Conservation (phyloP, 2,329 filamentous ascomycete genomes). For the Zelopaecilomyces penicillatus region DNA sequence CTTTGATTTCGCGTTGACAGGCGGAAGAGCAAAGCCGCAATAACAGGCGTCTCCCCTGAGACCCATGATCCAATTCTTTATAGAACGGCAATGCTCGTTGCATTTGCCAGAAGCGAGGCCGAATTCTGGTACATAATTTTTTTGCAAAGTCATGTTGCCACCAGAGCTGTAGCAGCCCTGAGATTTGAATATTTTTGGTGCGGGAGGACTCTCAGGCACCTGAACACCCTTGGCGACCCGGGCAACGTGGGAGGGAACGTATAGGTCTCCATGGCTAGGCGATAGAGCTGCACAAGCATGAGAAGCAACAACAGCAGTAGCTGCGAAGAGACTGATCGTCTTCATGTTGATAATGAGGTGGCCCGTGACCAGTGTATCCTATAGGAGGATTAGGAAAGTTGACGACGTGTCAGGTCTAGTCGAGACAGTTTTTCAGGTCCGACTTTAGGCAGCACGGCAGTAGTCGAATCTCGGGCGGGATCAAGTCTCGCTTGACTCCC, state of each 20-base stretch:
- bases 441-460: too few species aligned
- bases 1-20: conserved; percentile 42
- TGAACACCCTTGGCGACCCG: conserved; percentile 17
- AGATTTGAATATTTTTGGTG: conserved; percentile 28
- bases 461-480: too few species aligned
- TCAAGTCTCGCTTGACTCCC: conserved; percentile 2
- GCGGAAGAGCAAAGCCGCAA: conserved; percentile 64
- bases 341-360: conserved; percentile 20
- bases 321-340: conserved; percentile 18
- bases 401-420: background rate
- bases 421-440: background rate
- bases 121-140: conserved; percentile 7
- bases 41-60: conserved; percentile 58
- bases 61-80: conserved; percentile 50
- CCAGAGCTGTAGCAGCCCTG: conserved; percentile 44
- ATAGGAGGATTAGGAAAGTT: background rate
- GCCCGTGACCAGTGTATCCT: conserved; percentile 10
- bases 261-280: conserved; percentile 6
- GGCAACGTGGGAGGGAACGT: conserved; percentile 1
- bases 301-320: conserved; percentile 21
- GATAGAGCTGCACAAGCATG: conserved; percentile 16
- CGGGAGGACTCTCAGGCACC: conserved; percentile 28
- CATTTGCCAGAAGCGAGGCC: conserved; percentile 34
- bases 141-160: conserved; percentile 28
- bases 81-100: conserved; percentile 27